These are phyloP conservation scores for Circinella minor DNA, from an alignment of 371 early-diverging fungal species.

Conservation along the genomic window DNA sequence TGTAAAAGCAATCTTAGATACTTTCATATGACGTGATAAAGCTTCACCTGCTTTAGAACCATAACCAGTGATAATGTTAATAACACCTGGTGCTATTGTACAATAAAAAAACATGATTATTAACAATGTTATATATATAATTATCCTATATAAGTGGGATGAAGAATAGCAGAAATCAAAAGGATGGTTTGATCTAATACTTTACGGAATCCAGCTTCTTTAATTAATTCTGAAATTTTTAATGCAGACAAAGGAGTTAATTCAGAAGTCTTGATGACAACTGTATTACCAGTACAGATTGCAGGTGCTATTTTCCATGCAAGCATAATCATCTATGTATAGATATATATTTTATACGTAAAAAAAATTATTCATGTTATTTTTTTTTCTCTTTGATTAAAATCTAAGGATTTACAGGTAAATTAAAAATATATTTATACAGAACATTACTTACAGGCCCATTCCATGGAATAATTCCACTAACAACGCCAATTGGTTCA, in stretches of 20 bases:
- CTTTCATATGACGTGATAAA: constrained; percentile 37
- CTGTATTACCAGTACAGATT: constrained; percentile 84
- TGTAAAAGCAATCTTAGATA: constrained; percentile 67
- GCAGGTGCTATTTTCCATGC: constrained; percentile 86
- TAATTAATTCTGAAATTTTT: constrained; percentile 48
- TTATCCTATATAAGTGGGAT: no score
- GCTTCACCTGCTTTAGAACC: constrained; percentile 44
- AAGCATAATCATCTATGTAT: constrained; percentile 44
- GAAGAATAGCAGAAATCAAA: no score
- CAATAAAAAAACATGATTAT: neutral
- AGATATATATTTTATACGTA: neutral
- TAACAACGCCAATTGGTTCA: constrained; percentile 84
- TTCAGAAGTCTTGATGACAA: constrained; percentile 88
- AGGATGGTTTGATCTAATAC: no score
- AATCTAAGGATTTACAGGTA: neutral
- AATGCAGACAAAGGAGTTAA: constrained; percentile 60
- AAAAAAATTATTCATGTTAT: neutral
- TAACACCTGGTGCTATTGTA: constrained; percentile 56
- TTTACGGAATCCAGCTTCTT: constrained; percentile 53
- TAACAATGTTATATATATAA: neutral
- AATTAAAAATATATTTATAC: constrained; percentile 40
- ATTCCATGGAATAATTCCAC: constrained; percentile 83
- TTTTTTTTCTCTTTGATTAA: neutral
- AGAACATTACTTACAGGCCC: constrained; percentile 52
- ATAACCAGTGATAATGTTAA: constrained; percentile 69